These are phyloP conservation scores for Spergularia azorica DNA, from an alignment of 179 eudicot genomes.

Conservation along the genomic window DNA sequence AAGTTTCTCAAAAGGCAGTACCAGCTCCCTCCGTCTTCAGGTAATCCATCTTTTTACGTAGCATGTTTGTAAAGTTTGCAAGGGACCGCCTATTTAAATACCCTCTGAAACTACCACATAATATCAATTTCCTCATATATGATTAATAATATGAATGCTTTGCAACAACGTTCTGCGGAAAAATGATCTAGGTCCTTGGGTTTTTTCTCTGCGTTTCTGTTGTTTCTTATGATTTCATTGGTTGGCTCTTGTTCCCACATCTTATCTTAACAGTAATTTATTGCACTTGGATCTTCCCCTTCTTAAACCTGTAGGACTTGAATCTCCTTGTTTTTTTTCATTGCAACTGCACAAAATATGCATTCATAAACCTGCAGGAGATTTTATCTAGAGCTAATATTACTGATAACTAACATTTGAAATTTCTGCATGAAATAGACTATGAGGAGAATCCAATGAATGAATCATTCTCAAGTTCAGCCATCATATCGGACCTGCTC, in stretches of 20 bases:
- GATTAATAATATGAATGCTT: too few relatives aligned
- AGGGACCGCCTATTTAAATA: background rate
- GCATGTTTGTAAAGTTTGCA: background rate
- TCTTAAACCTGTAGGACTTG: too few relatives aligned
- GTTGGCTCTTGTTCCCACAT: background rate
- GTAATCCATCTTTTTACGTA: constrained; percentile 31
- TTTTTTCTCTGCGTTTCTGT: too few relatives aligned
- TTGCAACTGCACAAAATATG: background rate
- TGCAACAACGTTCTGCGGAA: too few relatives aligned
- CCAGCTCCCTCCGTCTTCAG: constrained; percentile 85
- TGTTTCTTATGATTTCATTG: background rate
- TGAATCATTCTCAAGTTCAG: constrained; percentile 44
- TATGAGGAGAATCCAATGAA: constrained; percentile 53
- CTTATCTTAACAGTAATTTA: too few relatives aligned
- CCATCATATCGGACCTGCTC: constrained; percentile 56
- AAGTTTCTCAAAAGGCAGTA: constrained; percentile 70
- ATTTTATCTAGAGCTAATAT: background rate
- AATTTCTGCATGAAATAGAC: constrained; percentile 41
- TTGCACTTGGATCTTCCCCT: too few relatives aligned
- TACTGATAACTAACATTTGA: background rate
- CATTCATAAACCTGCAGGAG: background rate
- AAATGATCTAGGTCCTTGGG: too few relatives aligned
- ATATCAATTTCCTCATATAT: too few relatives aligned
- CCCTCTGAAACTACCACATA: background rate
- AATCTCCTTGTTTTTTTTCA: too few relatives aligned